Percentiles rank a stretch among this genome's conserved stretches.
Conservation (phyloP, 1,284 basidiomycete species). For the Trichosporon sp. region DNA sequence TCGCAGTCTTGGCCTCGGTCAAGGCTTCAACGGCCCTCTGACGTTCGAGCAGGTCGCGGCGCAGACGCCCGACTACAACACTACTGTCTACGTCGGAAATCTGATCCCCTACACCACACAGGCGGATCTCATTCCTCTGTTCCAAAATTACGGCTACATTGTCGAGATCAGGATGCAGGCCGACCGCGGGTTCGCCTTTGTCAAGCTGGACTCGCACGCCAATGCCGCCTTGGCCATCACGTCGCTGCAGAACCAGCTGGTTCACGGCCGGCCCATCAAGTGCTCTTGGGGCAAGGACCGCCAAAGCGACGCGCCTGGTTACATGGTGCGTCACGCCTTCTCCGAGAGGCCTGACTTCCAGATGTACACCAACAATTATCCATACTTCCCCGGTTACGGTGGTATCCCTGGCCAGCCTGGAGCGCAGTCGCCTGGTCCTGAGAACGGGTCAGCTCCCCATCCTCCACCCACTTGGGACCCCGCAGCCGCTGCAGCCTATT, state of each 20-base stretch:
- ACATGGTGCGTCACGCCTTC: slow-evolving; percentile 10
- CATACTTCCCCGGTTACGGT: slow-evolving; percentile 42
- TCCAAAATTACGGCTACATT: slow-evolving; percentile 89
- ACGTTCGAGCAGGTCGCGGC: slow-evolving; percentile 78
- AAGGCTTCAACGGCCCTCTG: slow-evolving; percentile 67
- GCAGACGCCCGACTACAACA: slow-evolving; percentile 85
- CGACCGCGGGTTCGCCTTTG: slow-evolving; percentile 96
- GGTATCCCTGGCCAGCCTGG: slow-evolving; percentile 42
- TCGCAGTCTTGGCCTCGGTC: slow-evolving; percentile 48
- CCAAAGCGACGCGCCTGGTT: slow-evolving; percentile 22
- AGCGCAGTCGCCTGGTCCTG: slow-evolving; percentile 11
- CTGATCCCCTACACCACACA: slow-evolving; percentile 92
- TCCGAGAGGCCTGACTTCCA: slow-evolving; percentile 10
- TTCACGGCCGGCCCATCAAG: slow-evolving; percentile 92
- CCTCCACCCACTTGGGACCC: slow-evolving; percentile 30
- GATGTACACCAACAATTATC: slow-evolving; percentile 33
- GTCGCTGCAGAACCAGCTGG: slow-evolving; percentile 86
- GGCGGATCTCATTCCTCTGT: slow-evolving; percentile 89
- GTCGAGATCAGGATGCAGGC: slow-evolving; percentile 98
- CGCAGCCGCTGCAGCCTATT: slow-evolving; percentile 35
- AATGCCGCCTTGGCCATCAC: slow-evolving; percentile 96
- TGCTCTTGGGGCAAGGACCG: slow-evolving; percentile 98
- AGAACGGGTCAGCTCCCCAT: background rate
- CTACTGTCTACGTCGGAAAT: slow-evolving; percentile 97
- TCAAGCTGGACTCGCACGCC: slow-evolving; percentile 95